phyloP scores from a whole-genome alignment of 495 filamentous ascomycete genomes.

The Chaetomium fimeti region DNA sequence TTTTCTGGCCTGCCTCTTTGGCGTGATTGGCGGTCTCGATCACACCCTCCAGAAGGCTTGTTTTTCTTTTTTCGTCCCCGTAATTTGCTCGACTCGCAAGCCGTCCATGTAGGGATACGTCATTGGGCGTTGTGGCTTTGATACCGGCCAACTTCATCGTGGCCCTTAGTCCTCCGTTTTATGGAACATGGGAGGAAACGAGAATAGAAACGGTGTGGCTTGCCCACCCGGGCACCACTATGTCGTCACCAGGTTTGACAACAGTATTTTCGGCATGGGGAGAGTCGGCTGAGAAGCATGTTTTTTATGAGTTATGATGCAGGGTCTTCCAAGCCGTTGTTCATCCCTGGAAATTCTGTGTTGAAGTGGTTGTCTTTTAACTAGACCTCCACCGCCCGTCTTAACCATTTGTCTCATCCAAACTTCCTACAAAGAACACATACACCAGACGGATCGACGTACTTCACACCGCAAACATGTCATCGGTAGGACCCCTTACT shows the following conservation, averaged over 20 bases:
- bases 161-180: constrained; percentile 4
- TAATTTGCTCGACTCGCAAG: constrained; percentile 12
- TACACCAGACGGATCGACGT: not conserved
- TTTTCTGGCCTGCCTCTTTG: constrained; percentile 18
- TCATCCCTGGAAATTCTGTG: constrained; percentile 9
- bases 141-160: not conserved
- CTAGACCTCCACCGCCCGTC: constrained; percentile 16
- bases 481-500: constrained; percentile 28
- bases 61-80: constrained; percentile 15
- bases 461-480: constrained; percentile 21
- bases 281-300: constrained; percentile 21
- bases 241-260: constrained; percentile 31
- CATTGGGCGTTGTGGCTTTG: constrained; percentile 18
- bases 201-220: constrained; percentile 5
- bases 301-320: constrained; percentile 28
- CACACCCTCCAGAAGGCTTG: constrained; percentile 24
- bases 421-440: not conserved
- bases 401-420: constrained; percentile 16
- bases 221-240: constrained; percentile 13
- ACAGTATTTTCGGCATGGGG: not conserved
- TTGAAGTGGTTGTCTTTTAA: constrained; percentile 24
- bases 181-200: not conserved
- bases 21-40: constrained; percentile 5
- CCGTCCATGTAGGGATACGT: constrained; percentile 20
- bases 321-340: constrained; percentile 23